Percentiles rank a stretch among this genome's conserved stretches.
These are phyloP conservation scores for Colletotrichum sp. DNA, from an alignment of 2,329 filamentous ascomycete species.

Conservation along the genomic window DNA sequence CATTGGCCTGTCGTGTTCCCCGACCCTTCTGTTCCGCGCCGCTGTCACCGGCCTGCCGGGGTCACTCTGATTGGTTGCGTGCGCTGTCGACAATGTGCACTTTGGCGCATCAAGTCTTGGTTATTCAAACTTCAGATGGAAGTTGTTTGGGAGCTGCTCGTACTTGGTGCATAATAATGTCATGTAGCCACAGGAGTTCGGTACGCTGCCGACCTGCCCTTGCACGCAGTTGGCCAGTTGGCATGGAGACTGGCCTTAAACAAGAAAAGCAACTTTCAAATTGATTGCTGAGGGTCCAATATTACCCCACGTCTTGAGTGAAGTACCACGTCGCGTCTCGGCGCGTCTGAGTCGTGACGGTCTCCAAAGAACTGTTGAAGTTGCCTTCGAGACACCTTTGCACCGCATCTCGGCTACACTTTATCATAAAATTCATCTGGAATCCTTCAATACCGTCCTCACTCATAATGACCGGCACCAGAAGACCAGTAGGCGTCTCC, in stretches of 20 bases:
- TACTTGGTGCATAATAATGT: not conserved
- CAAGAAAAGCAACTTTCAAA: not conserved
- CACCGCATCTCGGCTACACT: not conserved
- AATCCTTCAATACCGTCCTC: not conserved
- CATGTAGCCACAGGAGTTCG: not conserved
- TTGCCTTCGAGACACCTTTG: not conserved
- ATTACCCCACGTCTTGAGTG: not conserved
- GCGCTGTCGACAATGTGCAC: not conserved
- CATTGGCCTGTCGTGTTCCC: not conserved
- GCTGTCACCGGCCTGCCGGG: not conserved
- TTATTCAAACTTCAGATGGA: not conserved
- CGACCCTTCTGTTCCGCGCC: not conserved
- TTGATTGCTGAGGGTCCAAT: not conserved
- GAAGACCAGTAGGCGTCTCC: not conserved
- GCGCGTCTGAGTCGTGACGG: not conserved
- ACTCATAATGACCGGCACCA: not conserved
- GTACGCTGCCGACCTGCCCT: not conserved
- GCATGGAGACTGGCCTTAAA: not conserved
- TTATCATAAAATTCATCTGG: not conserved
- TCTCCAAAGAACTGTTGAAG: not conserved
- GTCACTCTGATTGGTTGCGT: conserved; percentile 1
- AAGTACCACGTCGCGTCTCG: not conserved
- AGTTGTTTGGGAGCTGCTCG: not conserved
- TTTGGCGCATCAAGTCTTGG: not conserved
- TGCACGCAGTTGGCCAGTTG: not conserved